Conservation (phyloP, 169 alveolate genomes). For the Plasmodium chabaudi region DNA sequence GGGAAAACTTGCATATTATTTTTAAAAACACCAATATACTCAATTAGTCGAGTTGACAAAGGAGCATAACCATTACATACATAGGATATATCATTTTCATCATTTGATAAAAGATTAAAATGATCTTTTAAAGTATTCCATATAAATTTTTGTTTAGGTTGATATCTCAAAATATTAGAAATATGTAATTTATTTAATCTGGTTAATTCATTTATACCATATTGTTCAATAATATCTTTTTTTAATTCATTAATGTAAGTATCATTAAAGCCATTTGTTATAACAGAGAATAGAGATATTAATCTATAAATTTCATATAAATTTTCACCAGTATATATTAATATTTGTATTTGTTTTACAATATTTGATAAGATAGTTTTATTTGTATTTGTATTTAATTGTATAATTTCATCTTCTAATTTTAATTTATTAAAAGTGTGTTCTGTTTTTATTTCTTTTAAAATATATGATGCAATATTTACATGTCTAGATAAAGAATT, state of each 20-base stretch:
- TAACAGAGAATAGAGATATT: constrained; percentile 76
- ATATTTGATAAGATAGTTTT: constrained; percentile 75
- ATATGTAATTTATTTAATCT: constrained; percentile 66
- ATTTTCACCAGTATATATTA: constrained; percentile 78
- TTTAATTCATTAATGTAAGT: constrained; percentile 78
- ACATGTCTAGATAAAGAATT: constrained; percentile 90
- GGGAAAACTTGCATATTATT: constrained; percentile 63
- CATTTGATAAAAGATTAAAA: constrained; percentile 80
- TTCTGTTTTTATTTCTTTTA: constrained; percentile 83
- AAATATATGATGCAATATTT: constrained; percentile 88
- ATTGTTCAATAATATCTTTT: constrained; percentile 80
- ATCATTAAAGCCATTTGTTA: constrained; percentile 78
- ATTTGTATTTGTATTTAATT: constrained; percentile 69
- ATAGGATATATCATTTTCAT: constrained; percentile 80
- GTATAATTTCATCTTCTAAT: constrained; percentile 88
- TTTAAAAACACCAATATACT: constrained; percentile 64
- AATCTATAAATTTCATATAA: constrained; percentile 77
- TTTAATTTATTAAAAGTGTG: constrained; percentile 80
- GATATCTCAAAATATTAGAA: constrained; percentile 42
- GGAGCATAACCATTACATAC: constrained; percentile 87
- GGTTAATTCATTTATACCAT: constrained; percentile 79
- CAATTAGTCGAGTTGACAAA: constrained; percentile 78
- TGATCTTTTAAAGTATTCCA: constrained; percentile 80
- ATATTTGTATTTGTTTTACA: constrained; percentile 73
- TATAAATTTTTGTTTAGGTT: constrained; percentile 47